Evolutionary conservation across 257 asterid genomes (phyloP).

Genomic region (Misopates orontium): DNA sequence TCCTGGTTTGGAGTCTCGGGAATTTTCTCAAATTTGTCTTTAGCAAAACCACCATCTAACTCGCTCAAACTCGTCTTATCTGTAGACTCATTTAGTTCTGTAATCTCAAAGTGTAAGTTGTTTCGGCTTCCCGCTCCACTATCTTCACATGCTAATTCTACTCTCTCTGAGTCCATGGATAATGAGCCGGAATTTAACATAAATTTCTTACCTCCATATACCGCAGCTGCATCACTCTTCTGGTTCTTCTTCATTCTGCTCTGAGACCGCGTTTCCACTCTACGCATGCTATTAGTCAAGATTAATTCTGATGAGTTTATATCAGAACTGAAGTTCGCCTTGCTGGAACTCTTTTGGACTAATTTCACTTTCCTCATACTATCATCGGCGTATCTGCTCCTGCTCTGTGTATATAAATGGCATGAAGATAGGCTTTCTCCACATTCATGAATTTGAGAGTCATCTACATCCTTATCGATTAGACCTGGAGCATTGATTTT

Average conservation of each 20-base stretch:
- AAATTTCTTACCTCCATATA: conserved; percentile 22
- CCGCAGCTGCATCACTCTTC: conserved; percentile 7
- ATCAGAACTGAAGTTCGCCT: conserved; percentile 10
- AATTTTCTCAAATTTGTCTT: conserved; percentile 18
- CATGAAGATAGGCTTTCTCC: conserved; percentile 21
- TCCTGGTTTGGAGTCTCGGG: conserved; percentile 27
- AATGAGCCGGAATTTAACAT: conserved; percentile 10
- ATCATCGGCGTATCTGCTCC: conserved; percentile 5
- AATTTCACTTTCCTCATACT: conserved; percentile 20
- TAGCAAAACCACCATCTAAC: conserved; percentile 19
- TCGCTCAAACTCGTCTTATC: conserved; percentile 17
- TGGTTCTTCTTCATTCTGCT: conserved; percentile 19
- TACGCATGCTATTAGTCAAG: conserved; percentile 15
- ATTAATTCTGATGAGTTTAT: conserved; percentile 17
- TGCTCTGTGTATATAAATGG: conserved; percentile 18
- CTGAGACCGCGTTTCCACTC: conserved; percentile 16
- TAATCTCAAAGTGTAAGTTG: conserved; percentile 12
- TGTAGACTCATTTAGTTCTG: conserved; percentile 20
- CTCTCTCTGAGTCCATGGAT: conserved; percentile 20
- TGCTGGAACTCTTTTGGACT: conserved; percentile 12
- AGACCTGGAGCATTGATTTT: conserved; percentile 2
- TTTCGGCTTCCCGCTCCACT: conserved; percentile 22
- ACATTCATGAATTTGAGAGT: conserved; percentile 12
- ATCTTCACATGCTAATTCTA: conserved; percentile 18
- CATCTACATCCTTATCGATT: conserved; percentile 11